phyloP scores from a whole-genome alignment of 305 asterid species.

The Rubia tinctorum region DNA sequence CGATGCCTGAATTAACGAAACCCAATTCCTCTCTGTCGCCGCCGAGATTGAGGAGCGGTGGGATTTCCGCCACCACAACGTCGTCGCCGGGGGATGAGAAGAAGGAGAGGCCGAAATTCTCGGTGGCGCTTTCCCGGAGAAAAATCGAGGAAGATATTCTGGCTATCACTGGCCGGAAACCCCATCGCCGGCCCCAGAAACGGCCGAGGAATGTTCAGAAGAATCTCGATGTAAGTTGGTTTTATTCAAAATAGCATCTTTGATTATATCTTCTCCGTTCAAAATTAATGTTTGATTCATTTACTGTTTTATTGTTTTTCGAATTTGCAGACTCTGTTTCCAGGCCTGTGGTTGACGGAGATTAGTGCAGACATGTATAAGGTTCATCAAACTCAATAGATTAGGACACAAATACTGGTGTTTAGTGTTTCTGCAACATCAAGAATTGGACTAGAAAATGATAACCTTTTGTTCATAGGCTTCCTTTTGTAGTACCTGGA shows the following conservation, averaged over 20 bases:
- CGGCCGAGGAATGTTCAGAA: slow-evolving; percentile 60
- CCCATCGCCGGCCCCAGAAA: slow-evolving; percentile 84
- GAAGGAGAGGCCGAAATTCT: slow-evolving; percentile 56
- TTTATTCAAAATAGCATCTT: background rate
- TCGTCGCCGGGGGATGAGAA: slow-evolving; percentile 36
- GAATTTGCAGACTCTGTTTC: slow-evolving; percentile 57
- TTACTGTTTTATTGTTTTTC: slow-evolving; percentile 30
- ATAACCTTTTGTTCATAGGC: slow-evolving; percentile 9
- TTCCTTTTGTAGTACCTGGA: slow-evolving; percentile 2
- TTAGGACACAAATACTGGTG: background rate
- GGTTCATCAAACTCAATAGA: slow-evolving; percentile 54
- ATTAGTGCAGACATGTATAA: slow-evolving; percentile 74
- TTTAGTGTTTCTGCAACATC: background rate
- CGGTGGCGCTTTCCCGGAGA: slow-evolving; percentile 50
- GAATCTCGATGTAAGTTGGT: slow-evolving; percentile 63
- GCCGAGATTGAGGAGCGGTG: slow-evolving; percentile 32
- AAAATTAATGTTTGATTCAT: background rate
- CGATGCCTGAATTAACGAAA: slow-evolving; percentile 31
- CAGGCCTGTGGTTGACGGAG: slow-evolving; percentile 78
- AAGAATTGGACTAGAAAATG: background rate
- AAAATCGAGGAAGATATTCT: slow-evolving; percentile 87
- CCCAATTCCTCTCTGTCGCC: slow-evolving; percentile 30
- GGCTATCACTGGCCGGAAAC: slow-evolving; percentile 52
- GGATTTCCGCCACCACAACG: slow-evolving; percentile 13
- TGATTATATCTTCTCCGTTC: background rate